phyloP scores from a whole-genome alignment of 345 rosid genomes.

The Firmiana major region DNA sequence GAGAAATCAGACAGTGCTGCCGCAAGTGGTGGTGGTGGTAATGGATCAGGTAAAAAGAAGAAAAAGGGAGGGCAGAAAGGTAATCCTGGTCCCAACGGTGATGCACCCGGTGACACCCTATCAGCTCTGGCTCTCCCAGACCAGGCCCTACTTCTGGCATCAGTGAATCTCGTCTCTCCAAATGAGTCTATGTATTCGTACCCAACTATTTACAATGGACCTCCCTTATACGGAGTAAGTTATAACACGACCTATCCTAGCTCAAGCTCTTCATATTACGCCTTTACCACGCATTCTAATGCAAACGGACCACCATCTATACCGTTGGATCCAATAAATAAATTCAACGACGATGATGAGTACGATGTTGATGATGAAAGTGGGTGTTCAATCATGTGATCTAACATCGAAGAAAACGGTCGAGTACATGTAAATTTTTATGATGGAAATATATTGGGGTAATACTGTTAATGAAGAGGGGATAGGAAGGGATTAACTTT shows the following conservation, averaged over 20 bases:
- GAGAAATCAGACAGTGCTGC: background rate
- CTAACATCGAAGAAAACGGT: background rate
- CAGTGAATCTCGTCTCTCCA: conserved; percentile 20
- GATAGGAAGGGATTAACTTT: no score
- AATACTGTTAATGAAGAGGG: background rate
- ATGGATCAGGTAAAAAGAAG: conserved; percentile 32
- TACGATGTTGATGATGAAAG: conserved; percentile 12
- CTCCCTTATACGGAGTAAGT: conserved; percentile 37
- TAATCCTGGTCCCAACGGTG: conserved; percentile 15
- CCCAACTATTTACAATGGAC: conserved; percentile 19
- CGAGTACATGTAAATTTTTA: background rate
- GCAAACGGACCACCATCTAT: conserved; percentile 29
- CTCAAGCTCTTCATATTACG: conserved; percentile 23
- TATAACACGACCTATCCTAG: conserved; percentile 36
- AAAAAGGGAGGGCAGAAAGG: conserved; percentile 36
- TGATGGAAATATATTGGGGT: background rate
- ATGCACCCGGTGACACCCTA: conserved; percentile 2
- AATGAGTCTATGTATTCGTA: conserved; percentile 17
- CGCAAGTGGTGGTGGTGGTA: background rate
- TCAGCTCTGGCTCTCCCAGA: conserved; percentile 11
- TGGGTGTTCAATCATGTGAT: conserved; percentile 56
- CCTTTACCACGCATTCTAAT: conserved; percentile 25
- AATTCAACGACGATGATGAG: background rate
- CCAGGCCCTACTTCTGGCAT: conserved; percentile 16
- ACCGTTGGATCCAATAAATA: conserved; percentile 25